These are phyloP conservation scores for Phaeodactylum tricornutum DNA, from an alignment of 108 stramenopile genomes.

Conservation along the genomic window DNA sequence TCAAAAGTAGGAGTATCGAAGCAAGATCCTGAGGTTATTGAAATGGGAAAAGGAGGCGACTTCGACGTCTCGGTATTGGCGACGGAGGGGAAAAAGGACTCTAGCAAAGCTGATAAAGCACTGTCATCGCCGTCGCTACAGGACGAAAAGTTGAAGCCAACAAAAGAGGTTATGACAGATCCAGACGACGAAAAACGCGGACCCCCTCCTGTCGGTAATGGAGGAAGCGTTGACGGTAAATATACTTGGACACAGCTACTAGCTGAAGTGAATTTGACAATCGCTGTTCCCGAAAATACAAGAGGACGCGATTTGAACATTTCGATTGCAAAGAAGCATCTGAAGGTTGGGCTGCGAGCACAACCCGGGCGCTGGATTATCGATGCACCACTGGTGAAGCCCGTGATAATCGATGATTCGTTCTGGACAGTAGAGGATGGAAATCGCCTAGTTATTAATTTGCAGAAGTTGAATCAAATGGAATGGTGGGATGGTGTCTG, in stretches of 20 bases:
- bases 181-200: conserved; percentile 37
- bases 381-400: conserved; percentile 80
- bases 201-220: conserved; percentile 89
- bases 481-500: conserved; percentile 98
- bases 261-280: conserved; percentile 72
- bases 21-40: conserved; percentile 54
- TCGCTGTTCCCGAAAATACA: conserved; percentile 85
- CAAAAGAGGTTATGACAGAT: conserved; percentile 7
- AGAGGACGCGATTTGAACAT: conserved; percentile 85
- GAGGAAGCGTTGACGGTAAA: conserved; percentile 79
- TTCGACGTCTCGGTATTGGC: conserved; percentile 47
- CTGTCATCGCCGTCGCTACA: background rate
- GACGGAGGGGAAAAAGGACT: background rate
- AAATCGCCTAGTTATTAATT: conserved; percentile 57
- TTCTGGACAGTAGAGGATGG: conserved; percentile 99
- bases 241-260: conserved; percentile 99
- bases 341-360: conserved; percentile 67
- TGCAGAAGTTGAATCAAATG: conserved; percentile 93
- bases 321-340: conserved; percentile 57
- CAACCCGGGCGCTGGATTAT: conserved; percentile 34
- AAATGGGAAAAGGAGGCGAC: conserved; percentile 51
- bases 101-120: conserved; percentile 1
- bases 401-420: conserved; percentile 92
- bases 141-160: conserved; percentile 7
- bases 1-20: conserved; percentile 7